Evolutionary conservation across 108 stramenopile genomes (phyloP), one percentile per base, ranked within the genome.

Genomic region (Asterionellopsis glacialis): DNA sequence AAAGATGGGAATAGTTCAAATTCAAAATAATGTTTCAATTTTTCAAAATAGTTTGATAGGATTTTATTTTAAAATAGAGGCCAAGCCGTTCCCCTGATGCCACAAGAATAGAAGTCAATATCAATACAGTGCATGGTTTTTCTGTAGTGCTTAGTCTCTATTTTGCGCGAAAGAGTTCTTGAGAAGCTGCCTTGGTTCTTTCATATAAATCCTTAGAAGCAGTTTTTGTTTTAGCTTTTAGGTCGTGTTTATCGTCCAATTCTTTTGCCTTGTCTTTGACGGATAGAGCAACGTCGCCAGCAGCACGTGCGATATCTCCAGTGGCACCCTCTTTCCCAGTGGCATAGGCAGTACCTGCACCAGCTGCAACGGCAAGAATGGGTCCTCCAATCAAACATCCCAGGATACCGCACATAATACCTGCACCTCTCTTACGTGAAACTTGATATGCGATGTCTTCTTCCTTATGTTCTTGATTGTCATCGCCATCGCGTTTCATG

Each of bases 231-330:
- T 61, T 48, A 23, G 73, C 48, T 11, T 74, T 68, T 39, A 89
- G 56, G 26, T 81, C 38, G 57, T 89, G 80, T 43, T 78, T 77
- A 23, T 77, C 61, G 57, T 85, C 67, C 15, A 89, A 15, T 50
- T 83, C 59, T 25, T 66, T 63, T 7, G 74, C 80, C 52, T 74
- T 81, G 0, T 64, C 58, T 25, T 42, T 50, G 9, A 73, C 67
- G 22, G 57, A 39, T 9, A 74, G 23, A 5, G 81, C 69, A 13
- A 77, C 64, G 27, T 76, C 72, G 3, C 76, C 81, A 12, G 73
- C 41, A 6, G 81, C 76, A 26, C 76, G 60, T 41, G 72, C 69
- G 21, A 64, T 27, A 41, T 82, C 76, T 26, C 72, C 72, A 5
- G 63, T 63, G 22, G 75, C 59, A 3, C 72, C 75, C 16, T 64